Base-by-base conservation (phyloP, 2,329 filamentous ascomycete species). In the Orbilia quercus region DNA sequence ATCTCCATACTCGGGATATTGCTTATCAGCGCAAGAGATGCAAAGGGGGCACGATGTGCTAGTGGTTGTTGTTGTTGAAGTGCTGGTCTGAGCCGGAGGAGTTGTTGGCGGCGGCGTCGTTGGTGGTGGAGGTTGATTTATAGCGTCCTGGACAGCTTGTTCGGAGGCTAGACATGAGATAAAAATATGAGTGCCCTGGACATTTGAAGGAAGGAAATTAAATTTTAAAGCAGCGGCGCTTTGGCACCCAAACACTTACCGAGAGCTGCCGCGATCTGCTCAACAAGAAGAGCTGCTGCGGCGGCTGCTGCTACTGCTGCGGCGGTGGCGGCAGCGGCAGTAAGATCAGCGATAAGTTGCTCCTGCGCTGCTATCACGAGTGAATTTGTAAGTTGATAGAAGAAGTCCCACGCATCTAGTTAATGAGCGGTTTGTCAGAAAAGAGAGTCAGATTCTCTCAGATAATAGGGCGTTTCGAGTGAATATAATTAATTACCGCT, bases 81-180 rank as follows among this genome's bases (percentile, higher is more conserved):
- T 58, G 53, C 14, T 58, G 14, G 36, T 44, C 14, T 6, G 1
- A 4, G 53, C 28, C 1, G 53, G 38, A 31, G 53, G 44, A 20
- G 36, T 45, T 11, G 53, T 58, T 2, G 53, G 53, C 9, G 36
- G 36, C 18, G 44, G 7, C 6, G 53, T 58, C 18, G 31, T 58
- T 25, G 53, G 44, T 16, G 9, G 12, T 2, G 53, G 25, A 7
- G 53, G 53, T 7, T 58, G 53, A 16, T 58, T 58, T n/a, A 20
- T 58, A 2, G 53, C 53, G 14, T 58, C 20, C 23, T 58, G 53
- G 2, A 58, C 53, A 12, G 53, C 53, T 58, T 58, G 53, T 36
- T 58, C 53, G 22, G 36, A 42, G 11, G 38, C 53, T 58, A 25
- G 2, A 36, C 9, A 18, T 58, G 25, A 5, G 4, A 31, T 31